A percentile compares a stretch with the other conserved stretches of the same genome.
Evolutionary conservation across 805 yeast genomes (phyloP).

Genomic region (Kuraishia ogatae): DNA sequence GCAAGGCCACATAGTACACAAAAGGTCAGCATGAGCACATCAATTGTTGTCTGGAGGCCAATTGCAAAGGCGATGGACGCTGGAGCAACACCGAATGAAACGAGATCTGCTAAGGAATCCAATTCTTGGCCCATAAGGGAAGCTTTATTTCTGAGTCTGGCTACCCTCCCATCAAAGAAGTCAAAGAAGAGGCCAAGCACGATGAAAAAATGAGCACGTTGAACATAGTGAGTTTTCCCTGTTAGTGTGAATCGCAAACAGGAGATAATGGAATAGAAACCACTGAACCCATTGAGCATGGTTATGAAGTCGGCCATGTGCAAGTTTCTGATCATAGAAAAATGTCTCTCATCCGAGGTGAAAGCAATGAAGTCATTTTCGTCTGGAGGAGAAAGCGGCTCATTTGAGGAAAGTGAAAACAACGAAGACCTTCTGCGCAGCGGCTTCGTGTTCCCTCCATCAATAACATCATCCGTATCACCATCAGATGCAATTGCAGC

Average conservation of each 20-base stretch:
- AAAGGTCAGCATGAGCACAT: constrained; percentile 64
- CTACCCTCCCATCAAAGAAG: constrained; percentile 95
- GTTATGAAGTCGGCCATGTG: constrained; percentile 97
- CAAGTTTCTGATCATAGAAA: constrained; percentile 75
- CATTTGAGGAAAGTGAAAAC: constrained; percentile 41
- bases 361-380: constrained; percentile 70
- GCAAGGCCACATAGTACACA: constrained; percentile 92
- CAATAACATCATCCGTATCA: neutral
- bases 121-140: constrained; percentile 95
- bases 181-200: constrained; percentile 92
- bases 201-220: constrained; percentile 82
- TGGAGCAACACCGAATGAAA: constrained; percentile 94
- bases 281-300: constrained; percentile 86
- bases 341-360: constrained; percentile 76
- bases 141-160: constrained; percentile 85
- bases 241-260: constrained; percentile 76
- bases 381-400: constrained; percentile 70
- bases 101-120: constrained; percentile 91
- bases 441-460: neutral
- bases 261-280: constrained; percentile 83
- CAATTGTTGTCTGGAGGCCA: constrained; percentile 81
- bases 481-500: neutral
- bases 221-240: constrained; percentile 59
- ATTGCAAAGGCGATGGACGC: constrained; percentile 86
- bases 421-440: constrained; percentile 28